These are phyloP conservation scores for Papiliotrema nemorosa DNA, from an alignment of 1,284 basidiomycete species.

Conservation along the genomic window DNA sequence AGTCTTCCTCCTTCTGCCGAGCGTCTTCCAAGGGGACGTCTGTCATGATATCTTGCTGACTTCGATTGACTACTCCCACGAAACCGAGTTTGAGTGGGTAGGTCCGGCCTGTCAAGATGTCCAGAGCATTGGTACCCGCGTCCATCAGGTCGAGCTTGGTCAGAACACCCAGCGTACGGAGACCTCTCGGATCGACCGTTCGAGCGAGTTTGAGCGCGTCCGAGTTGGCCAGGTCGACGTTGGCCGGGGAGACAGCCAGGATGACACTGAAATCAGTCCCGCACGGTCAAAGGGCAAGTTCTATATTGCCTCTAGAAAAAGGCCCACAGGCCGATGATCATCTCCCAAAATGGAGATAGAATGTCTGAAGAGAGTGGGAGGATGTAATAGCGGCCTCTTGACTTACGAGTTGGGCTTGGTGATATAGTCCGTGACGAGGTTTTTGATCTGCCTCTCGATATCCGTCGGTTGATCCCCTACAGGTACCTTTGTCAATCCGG, in stretches of 20 bases:
- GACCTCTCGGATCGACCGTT: conserved; percentile 89
- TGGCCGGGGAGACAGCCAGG: conserved; percentile 91
- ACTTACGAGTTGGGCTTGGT: conserved; percentile 90
- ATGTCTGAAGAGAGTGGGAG: too few relatives aligned
- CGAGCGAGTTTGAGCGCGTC: conserved; percentile 96
- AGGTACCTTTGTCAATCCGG: conserved; percentile 93
- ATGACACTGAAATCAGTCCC: conserved; percentile 59
- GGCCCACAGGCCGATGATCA: too few relatives aligned
- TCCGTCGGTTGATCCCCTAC: conserved; percentile 67
- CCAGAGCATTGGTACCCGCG: conserved; percentile 93
- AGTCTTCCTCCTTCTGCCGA: conserved; percentile 79
- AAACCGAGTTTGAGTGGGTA: conserved; percentile 98
- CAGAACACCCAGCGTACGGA: conserved; percentile 91
- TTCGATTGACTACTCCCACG: conserved; percentile 95
- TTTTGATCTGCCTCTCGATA: conserved; percentile 94
- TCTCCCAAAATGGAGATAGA: too few relatives aligned
- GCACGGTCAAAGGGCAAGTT: neutral
- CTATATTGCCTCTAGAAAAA: too few relatives aligned
- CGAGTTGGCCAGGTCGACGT: conserved; percentile 97
- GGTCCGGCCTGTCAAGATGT: conserved; percentile 91
- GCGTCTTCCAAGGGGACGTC: conserved; percentile 85
- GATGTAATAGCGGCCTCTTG: neutral
- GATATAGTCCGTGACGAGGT: conserved; percentile 89
- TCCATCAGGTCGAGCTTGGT: conserved; percentile 99
- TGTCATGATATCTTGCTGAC: conserved; percentile 94